phyloP scores from a whole-genome alignment of 768 basidiomycete species.

The Lactifluus volemus region DNA sequence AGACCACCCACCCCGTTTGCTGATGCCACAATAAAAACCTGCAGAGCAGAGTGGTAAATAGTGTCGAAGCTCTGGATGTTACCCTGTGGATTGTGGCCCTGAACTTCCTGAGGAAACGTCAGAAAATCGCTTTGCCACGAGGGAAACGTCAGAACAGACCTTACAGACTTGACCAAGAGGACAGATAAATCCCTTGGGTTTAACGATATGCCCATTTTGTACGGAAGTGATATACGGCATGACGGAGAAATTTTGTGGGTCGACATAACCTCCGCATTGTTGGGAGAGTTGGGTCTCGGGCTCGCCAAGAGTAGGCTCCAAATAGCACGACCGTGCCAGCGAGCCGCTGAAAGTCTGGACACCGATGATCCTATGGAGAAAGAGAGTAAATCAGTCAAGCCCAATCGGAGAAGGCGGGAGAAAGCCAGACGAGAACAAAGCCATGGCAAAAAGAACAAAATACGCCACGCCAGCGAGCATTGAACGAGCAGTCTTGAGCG shows the following conservation, averaged over 20 bases:
- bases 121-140: not conserved
- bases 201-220: constrained; percentile 29
- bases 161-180: constrained; percentile 78
- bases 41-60: constrained; percentile 69
- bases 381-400: not conserved
- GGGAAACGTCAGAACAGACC: constrained; percentile 31
- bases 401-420: not conserved
- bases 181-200: constrained; percentile 81
- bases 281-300: constrained; percentile 39
- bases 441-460: constrained; percentile 86
- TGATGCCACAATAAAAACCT: constrained; percentile 77
- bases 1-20: constrained; percentile 55
- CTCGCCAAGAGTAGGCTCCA: constrained; percentile 49
- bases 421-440: constrained; percentile 68
- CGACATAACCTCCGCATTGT: constrained; percentile 75
- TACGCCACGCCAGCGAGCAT: constrained; percentile 85
- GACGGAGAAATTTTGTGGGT: constrained; percentile 42
- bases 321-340: constrained; percentile 52
- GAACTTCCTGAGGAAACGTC: constrained; percentile 38
- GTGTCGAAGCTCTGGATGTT: constrained; percentile 82
- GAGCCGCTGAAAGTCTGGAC: constrained; percentile 90
- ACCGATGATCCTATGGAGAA: constrained; percentile 65
- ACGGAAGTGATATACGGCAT: constrained; percentile 33
- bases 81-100: constrained; percentile 46
- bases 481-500: constrained; percentile 82